Base-by-base conservation (phyloP, 164 flowering plant species). In the Piper longum region DNA sequence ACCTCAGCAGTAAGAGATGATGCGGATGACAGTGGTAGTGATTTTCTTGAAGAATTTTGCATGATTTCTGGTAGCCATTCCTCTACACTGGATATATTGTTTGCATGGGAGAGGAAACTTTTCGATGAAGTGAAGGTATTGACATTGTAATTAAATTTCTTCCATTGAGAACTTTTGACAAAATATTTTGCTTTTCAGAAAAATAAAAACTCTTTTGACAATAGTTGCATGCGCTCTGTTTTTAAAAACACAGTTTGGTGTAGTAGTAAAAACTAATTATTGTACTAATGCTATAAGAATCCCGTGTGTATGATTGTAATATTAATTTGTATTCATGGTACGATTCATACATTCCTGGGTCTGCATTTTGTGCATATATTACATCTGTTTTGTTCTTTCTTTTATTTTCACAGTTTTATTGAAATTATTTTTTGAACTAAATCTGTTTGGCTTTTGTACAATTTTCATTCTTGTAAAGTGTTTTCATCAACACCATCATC, bases 21-120 rank as follows among this genome's bases (percentile, higher is more conserved):
- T 72, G 69, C 60, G 14, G 80, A 83, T 72, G 99, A 95, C 56
- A 87, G 93, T 71, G 88, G 95, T 44, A 90, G 96, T 74, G 99
- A 91, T 68, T 91, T 84, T 79, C 63, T 77, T 11, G 99, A 95
- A 72, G 99, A 90, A 67, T 88, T 84, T 62, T 85, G 86, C 79
- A 95, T 95, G 99, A 84, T 95, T 62, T 72, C 97, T 1, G 99
- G 99, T 62, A 88, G 97, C 69, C 95, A 95, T 70, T 84, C 95
- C 7, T 91, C 96, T 68, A 83, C 97, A 36, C 74, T 95, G 68
- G 99, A 95, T n/a, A 76, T 97, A 72, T 68, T 91, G 16, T 85
- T 79, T 73, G 99, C 99, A 43, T 95, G 99, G 99, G 99, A 95
- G 80, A 79, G 88, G 71, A 95, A 95, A 79, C 88, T 95, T 44